phyloP scores from a whole-genome alignment of 2,329 filamentous ascomycete genomes.

The Aspergillus sp. region DNA sequence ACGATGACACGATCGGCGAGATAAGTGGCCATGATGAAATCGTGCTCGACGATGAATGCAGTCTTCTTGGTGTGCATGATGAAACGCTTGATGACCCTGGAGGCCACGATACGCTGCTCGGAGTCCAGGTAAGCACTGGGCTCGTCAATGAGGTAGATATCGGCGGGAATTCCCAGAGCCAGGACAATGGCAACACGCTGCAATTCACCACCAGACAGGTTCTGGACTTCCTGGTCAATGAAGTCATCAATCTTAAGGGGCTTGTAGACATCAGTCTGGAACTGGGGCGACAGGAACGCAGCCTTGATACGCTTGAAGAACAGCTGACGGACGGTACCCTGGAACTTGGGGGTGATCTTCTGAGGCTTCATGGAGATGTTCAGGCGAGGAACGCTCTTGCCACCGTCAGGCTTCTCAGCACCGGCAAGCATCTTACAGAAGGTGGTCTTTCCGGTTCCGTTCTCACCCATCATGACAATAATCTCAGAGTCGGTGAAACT shows the following conservation, averaged over 20 bases:
- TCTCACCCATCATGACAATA: conserved; percentile 99
- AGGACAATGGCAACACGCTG: conserved; percentile 98
- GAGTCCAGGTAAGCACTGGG: conserved; percentile 97
- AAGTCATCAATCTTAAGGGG: conserved; percentile 99
- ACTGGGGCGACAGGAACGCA: conserved; percentile 92
- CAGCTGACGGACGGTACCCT: conserved; percentile 92
- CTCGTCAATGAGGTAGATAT: conserved; percentile 98
- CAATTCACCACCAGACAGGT: conserved; percentile 97
- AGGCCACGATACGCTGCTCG: conserved; percentile 96
- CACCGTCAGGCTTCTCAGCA: conserved; percentile 84
- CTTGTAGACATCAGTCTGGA: conserved; percentile 99
- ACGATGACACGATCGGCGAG: conserved; percentile 94
- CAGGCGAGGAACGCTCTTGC: conserved; percentile 80
- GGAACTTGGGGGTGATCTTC: conserved; percentile 98
- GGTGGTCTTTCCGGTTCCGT: conserved; percentile 98
- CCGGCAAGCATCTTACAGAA: conserved; percentile 97
- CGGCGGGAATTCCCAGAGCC: conserved; percentile 90
- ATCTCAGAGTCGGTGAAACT: conserved; percentile 98
- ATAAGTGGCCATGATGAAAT: conserved; percentile 94
- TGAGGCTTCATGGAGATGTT: conserved; percentile 99
- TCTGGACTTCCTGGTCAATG: conserved; percentile 99
- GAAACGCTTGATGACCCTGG: conserved; percentile 98
- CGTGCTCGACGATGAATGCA: conserved; percentile 98
- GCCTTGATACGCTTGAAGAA: conserved; percentile 99
- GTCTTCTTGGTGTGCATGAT: conserved; percentile 99